These are phyloP conservation scores for Ophiostoma australiae DNA, from an alignment of 2,329 filamentous ascomycete genomes.

Conservation along the genomic window DNA sequence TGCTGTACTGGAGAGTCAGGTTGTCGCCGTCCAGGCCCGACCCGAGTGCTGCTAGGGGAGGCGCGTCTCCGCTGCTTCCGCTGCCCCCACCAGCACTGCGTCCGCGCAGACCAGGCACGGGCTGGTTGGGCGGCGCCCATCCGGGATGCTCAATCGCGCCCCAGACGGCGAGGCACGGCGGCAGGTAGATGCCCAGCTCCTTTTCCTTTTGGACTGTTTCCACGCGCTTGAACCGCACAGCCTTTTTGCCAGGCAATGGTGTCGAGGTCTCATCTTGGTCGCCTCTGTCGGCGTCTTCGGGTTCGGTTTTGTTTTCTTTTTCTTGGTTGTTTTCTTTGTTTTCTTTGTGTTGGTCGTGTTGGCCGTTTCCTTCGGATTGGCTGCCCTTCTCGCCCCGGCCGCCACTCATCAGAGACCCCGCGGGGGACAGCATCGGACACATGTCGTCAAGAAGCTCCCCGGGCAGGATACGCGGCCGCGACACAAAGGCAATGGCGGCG, in stretches of 20 bases:
- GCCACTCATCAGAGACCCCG: not conserved
- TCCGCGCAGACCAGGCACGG: not conserved
- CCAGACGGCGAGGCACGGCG: slow-evolving; percentile 58
- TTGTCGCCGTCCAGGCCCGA: slow-evolving; percentile 57
- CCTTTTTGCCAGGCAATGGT: not conserved
- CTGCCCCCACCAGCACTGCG: not conserved
- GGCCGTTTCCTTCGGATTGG: not conserved
- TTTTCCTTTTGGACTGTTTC: slow-evolving; percentile 28
- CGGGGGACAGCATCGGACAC: slow-evolving; percentile 13
- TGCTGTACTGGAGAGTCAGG: slow-evolving; percentile 74
- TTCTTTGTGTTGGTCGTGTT: not conserved
- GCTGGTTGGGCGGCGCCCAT: slow-evolving; percentile 70
- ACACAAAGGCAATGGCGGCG: slow-evolving; percentile 74
- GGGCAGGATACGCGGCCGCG: slow-evolving; percentile 57
- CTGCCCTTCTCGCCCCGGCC: not conserved
- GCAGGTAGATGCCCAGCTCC: slow-evolving; percentile 44
- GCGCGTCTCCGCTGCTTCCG: not conserved
- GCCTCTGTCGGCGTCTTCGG: not conserved
- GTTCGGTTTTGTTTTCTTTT: not conserved
- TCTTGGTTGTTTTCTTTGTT: not conserved
- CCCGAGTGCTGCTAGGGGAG: not conserved
- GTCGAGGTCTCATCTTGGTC: not conserved
- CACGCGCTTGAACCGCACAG: slow-evolving; percentile 23
- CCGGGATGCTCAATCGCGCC: slow-evolving; percentile 79
- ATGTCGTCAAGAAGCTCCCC: slow-evolving; percentile 27